Base-by-base conservation (phyloP, 345 rosid species). In the Hirschfeldia incana region DNA sequence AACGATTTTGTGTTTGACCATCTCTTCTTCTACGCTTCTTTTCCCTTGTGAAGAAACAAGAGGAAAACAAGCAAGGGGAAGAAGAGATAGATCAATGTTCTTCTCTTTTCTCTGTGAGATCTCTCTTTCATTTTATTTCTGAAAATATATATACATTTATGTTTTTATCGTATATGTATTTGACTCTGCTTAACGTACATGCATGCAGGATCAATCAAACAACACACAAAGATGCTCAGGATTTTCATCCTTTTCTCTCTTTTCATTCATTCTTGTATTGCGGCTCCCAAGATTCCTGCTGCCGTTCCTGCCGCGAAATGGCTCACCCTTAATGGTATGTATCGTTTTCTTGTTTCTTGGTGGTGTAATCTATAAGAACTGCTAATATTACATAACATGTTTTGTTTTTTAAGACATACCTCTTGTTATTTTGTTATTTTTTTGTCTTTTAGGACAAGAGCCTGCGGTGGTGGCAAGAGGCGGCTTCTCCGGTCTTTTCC, bases 401-500 rank as follows among this genome's bases (percentile, higher is more conserved):
- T 46, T 61, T 37, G 44, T 37, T 42, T 42, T 42, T 10, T 8
- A 34, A 10, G 30, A 26, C 15, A 11, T 49, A 17, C 37, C 3
- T 78, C 39, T 53, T 17, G 12, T 42, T 66, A 2, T 32, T 17
- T 15, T 21, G 21, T 21, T 21, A 21, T 21, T 63, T 30, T 44
- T 7, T 6, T 61, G 71, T 66, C 7, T 34, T 76, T 61, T 87
- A 94, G 98, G 98, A 10, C 16, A 69, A 46, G 66, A 78, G 26
- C 98, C 98, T 15, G 77, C 82, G 17, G 89, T 91, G 17, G 80
- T 91, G 27, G 98, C 97, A 0, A 89, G 94, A 1, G 99, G 97
- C 0, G 98, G 99, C 11, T 88, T 90, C 75, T 87, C 98, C 0
- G 97, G 99, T 67, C 66, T 90, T 8, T 89, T 90, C 74, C 99